phyloP scores from a whole-genome alignment of 371 early-diverging fungal species.

The Syncephalastrum sp. region DNA sequence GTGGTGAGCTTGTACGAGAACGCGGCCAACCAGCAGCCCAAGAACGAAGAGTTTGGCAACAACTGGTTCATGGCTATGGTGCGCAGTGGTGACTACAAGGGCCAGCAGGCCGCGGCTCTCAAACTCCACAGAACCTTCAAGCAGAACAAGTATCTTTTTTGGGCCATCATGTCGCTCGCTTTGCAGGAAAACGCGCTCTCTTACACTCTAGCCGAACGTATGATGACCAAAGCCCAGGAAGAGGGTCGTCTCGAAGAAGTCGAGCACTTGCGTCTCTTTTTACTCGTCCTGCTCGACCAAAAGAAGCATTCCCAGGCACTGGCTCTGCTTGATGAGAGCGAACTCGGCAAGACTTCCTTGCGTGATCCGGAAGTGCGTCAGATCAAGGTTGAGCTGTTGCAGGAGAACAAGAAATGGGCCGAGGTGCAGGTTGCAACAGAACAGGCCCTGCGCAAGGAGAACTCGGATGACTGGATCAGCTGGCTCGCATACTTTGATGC shows the following conservation, averaged over 20 bases:
- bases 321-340: conserved; percentile 52
- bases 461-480: conserved; percentile 73
- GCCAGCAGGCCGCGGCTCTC: conserved; percentile 81
- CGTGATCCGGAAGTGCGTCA: conserved; percentile 69
- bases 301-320: conserved; percentile 63
- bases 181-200: conserved; percentile 62
- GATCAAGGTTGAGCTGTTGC: conserved; percentile 55
- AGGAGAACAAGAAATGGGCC: conserved; percentile 47
- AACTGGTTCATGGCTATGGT: conserved; percentile 89
- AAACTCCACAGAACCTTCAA: conserved; percentile 82
- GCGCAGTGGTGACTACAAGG: conserved; percentile 67
- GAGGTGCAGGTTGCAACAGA: conserved; percentile 35
- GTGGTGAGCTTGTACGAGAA: conserved; percentile 75
- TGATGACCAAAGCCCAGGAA: conserved; percentile 79
- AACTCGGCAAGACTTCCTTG: conserved; percentile 57
- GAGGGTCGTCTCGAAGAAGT: conserved; percentile 58
- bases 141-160: conserved; percentile 79
- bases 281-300: conserved; percentile 66
- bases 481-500: conserved; percentile 67
- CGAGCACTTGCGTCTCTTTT: conserved; percentile 69
- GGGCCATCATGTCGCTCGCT: conserved; percentile 80
- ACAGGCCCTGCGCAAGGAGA: conserved; percentile 42
- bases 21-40: conserved; percentile 62
- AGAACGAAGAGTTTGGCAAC: conserved; percentile 72
- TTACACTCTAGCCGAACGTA: conserved; percentile 78